A percentile compares a stretch with the other conserved stretches of the same genome.
Conservation (phyloP, 805 yeast genomes). For the Wickerhamomyces sydowiorum region DNA sequence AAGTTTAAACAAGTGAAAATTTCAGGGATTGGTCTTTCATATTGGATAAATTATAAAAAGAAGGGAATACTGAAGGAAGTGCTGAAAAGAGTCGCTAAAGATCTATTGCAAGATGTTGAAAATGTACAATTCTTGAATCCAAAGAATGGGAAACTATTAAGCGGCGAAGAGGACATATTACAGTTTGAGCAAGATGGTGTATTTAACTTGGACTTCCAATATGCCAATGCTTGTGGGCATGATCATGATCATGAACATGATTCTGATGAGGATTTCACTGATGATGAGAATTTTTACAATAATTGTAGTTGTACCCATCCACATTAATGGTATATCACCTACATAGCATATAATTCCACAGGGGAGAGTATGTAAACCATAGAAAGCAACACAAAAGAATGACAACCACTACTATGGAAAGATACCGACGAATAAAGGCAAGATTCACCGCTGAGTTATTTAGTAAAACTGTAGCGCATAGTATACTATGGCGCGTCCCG, state of each 20-base stretch:
- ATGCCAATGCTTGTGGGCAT: not conserved
- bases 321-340: too few species aligned
- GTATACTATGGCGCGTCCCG: not conserved
- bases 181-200: constrained; percentile 7
- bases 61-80: constrained; percentile 11
- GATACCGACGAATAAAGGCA: too few species aligned
- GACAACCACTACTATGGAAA: too few species aligned
- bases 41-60: constrained; percentile 12
- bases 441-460: too few species aligned
- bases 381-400: too few species aligned
- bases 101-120: constrained; percentile 11
- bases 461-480: too few species aligned
- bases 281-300: constrained; percentile 20
- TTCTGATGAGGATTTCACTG: constrained; percentile 17
- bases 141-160: constrained; percentile 10
- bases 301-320: constrained; percentile 22
- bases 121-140: constrained; percentile 17
- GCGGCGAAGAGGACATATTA: constrained; percentile 9
- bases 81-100: constrained; percentile 16
- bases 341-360: too few species aligned
- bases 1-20: constrained; percentile 15
- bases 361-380: too few species aligned
- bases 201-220: constrained; percentile 16
- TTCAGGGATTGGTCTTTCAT: constrained; percentile 13
- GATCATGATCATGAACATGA: constrained; percentile 11